Conservation (phyloP, 2,329 filamentous ascomycete genomes). For the Chrysoporthe puriensis region DNA sequence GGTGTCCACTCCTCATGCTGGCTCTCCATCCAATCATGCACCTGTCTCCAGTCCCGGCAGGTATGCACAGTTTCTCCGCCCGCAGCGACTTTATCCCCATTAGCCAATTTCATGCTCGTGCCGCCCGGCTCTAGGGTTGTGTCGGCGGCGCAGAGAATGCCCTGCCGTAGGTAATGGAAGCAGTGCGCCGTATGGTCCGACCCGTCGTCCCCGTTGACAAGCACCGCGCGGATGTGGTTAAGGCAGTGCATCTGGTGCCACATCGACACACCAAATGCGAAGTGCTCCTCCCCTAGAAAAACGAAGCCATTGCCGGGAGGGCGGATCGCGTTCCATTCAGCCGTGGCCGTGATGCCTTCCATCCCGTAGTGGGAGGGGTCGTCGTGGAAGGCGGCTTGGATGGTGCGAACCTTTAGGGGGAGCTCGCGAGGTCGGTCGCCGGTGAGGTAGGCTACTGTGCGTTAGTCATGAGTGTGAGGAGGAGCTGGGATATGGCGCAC, state of each 20-base stretch:
- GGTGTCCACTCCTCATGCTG: not conserved
- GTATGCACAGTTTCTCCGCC: not conserved
- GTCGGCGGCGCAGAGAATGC: not conserved
- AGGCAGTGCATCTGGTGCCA: not conserved
- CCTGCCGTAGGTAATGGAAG: conserved; percentile 1
- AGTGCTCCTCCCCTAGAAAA: not conserved
- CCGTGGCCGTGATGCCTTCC: not conserved
- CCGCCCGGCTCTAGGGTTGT: not conserved
- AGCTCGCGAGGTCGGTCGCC: not conserved
- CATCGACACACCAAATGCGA: not conserved
- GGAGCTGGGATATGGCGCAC: not conserved
- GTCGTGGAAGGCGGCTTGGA: not conserved
- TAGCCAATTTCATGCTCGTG: not conserved
- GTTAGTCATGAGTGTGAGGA: not conserved
- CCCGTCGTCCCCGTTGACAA: not conserved
- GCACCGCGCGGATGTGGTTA: not conserved
- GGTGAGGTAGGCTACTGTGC: not conserved
- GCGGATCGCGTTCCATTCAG: not conserved
- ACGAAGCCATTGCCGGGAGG: not conserved
- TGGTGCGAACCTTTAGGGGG: not conserved
- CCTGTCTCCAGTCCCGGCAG: not conserved
- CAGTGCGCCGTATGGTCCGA: not conserved
- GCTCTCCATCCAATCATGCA: not conserved
- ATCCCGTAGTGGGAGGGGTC: not conserved
- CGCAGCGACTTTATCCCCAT: not conserved